Conservation (phyloP, 164 flowering plant genomes). For the Cinnamomum micranthum region DNA sequence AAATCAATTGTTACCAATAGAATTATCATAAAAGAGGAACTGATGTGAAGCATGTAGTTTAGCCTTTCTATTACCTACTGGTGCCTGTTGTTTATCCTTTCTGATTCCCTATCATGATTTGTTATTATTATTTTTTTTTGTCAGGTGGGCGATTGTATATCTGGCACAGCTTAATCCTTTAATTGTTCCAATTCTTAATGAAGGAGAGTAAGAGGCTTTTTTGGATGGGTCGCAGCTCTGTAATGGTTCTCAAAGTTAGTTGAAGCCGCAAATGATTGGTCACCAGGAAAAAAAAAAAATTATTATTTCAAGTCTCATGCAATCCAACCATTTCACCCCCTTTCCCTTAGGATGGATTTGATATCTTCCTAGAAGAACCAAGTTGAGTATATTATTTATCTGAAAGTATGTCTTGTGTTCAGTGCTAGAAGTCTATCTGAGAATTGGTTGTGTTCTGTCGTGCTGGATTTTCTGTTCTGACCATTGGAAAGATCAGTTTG, state of each 20-base stretch:
- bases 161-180: constrained; percentile 55
- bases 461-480: background rate
- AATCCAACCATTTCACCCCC: background rate
- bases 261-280: background rate
- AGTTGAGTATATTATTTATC: background rate
- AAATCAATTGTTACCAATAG: no score
- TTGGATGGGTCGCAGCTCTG: background rate
- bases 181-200: constrained; percentile 47
- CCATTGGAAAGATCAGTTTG: background rate
- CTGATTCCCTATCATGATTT: background rate
- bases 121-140: background rate
- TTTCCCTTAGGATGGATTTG: background rate
- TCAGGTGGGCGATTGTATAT: constrained; percentile 60
- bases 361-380: background rate
- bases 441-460: background rate
- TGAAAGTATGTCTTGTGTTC: background rate
- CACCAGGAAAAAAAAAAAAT: no score
- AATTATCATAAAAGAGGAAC: no score
- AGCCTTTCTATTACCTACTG: no score
- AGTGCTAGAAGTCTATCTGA: background rate
- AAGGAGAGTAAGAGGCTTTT: constrained; percentile 37
- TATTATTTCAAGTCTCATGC: background rate
- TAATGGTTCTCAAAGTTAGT: background rate
- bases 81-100: background rate
- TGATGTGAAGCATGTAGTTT: no score